Evolutionary conservation across 495 filamentous ascomycete species (phyloP).

Genomic region (Pyronema omphalodes): DNA sequence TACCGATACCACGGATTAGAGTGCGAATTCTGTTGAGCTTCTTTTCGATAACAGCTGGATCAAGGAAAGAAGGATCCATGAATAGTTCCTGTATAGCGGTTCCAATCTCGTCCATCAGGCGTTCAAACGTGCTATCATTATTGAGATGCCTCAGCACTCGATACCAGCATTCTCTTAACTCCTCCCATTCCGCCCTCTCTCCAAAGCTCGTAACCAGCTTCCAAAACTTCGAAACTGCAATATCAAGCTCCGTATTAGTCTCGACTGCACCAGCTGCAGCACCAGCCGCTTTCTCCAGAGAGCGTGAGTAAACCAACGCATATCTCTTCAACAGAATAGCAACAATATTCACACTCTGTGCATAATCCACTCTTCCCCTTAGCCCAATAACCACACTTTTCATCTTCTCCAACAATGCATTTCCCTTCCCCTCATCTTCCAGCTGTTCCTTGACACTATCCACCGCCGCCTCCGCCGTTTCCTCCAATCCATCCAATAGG

Average conservation of each 20-base stretch:
- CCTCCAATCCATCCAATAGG: conserved; percentile 41
- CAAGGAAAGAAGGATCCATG: conserved; percentile 71
- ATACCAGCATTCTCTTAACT: conserved; percentile 45
- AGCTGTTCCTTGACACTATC: conserved; percentile 51
- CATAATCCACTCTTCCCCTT: conserved; percentile 58
- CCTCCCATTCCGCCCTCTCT: conserved; percentile 52
- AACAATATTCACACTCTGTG: conserved; percentile 65
- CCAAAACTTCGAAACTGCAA: conserved; percentile 63
- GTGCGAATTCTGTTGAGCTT: conserved; percentile 35
- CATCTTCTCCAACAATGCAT: conserved; percentile 53
- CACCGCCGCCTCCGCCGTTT: conserved; percentile 46
- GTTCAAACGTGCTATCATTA: conserved; percentile 68
- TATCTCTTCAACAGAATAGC: conserved; percentile 60
- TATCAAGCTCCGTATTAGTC: conserved; percentile 53
- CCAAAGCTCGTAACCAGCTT: conserved; percentile 60
- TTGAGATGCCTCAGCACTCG: conserved; percentile 54
- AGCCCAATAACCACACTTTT: conserved; percentile 61
- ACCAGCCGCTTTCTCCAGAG: conserved; percentile 41
- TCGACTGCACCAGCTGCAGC: conserved; percentile 44
- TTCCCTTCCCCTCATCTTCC: conserved; percentile 42
- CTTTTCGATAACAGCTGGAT: conserved; percentile 38
- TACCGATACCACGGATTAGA: conserved; percentile 28
- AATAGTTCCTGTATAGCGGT: conserved; percentile 59
- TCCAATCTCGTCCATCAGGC: conserved; percentile 50
- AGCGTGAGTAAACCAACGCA: conserved; percentile 54